Evolutionary conservation across 768 basidiomycete species (phyloP).

Genomic region (Wakefieldia striispora): DNA sequence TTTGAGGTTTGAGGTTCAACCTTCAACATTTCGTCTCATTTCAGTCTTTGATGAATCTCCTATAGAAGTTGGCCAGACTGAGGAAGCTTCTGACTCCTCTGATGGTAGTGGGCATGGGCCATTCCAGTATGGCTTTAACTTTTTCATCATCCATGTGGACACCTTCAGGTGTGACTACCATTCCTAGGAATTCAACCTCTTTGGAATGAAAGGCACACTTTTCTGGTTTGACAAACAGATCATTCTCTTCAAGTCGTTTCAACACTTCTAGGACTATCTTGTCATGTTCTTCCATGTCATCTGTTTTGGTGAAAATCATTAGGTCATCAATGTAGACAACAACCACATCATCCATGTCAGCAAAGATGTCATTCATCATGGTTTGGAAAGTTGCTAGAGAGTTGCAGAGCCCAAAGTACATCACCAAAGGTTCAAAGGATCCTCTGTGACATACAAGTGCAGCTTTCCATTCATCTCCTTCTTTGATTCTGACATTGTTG

Average conservation of each 20-base stretch:
- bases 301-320: too few species aligned
- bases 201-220: constrained; percentile 34
- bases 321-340: too few species aligned
- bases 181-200: constrained; percentile 32
- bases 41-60: constrained; percentile 18
- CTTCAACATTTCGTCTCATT: too few species aligned
- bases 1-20: too few species aligned
- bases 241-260: constrained; percentile 22
- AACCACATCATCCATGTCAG: too few species aligned
- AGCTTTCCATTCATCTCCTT: too few species aligned
- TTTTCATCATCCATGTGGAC: constrained; percentile 36
- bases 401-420: too few species aligned
- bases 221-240: constrained; percentile 37
- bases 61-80: constrained; percentile 32
- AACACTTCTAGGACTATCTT: constrained; percentile 5
- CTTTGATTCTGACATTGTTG: too few species aligned
- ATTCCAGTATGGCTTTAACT: constrained; percentile 28
- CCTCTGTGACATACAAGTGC: too few species aligned
- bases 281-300: too few species aligned
- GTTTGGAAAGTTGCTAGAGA: too few species aligned
- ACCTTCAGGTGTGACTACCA: constrained; percentile 19
- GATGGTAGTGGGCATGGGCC: constrained; percentile 22
- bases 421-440: too few species aligned
- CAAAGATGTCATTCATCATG: constrained; percentile 1
- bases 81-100: constrained; percentile 26